Evolutionary conservation across 768 basidiomycete species (phyloP).

Genomic region (Calocera cornea): DNA sequence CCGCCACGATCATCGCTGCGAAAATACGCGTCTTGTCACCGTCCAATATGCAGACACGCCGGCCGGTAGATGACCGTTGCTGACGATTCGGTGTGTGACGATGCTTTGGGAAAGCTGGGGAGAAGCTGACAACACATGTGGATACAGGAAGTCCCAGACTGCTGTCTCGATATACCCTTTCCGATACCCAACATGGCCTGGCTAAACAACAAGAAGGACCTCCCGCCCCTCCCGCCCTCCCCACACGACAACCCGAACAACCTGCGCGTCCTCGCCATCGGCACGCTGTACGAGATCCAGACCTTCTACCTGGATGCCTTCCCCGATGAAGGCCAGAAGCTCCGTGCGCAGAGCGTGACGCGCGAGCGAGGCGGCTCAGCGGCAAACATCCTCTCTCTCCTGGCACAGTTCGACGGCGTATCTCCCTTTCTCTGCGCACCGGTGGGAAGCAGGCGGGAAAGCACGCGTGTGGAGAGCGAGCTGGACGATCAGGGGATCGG

Average conservation of each 20-base stretch:
- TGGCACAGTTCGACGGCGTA: conserved; percentile 44
- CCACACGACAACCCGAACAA: conserved; percentile 1
- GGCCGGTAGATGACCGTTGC: background rate
- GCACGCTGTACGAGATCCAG: conserved; percentile 68
- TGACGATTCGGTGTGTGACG: background rate
- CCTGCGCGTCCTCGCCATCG: conserved; percentile 46
- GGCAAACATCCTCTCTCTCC: conserved; percentile 49
- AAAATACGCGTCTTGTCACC: background rate
- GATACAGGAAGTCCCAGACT: background rate
- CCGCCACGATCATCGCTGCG: background rate
- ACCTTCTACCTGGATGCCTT: conserved; percentile 45
- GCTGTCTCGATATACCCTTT: conserved; percentile 1
- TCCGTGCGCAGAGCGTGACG: conserved; percentile 59
- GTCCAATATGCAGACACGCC: background rate
- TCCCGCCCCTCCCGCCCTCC: conserved; percentile 5
- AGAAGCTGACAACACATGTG: background rate
- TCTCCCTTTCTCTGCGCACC: conserved; percentile 49
- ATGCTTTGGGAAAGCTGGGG: background rate
- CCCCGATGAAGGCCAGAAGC: background rate
- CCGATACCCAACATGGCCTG: conserved; percentile 9
- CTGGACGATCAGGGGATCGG: conserved; percentile 54
- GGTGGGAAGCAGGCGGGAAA: conserved; percentile 59
- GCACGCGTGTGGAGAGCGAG: conserved; percentile 44
- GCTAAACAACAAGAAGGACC: conserved; percentile 11
- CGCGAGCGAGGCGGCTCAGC: conserved; percentile 61